These are phyloP conservation scores for Murraya paniculata DNA, from an alignment of 345 rosid genomes.

Conservation along the genomic window DNA sequence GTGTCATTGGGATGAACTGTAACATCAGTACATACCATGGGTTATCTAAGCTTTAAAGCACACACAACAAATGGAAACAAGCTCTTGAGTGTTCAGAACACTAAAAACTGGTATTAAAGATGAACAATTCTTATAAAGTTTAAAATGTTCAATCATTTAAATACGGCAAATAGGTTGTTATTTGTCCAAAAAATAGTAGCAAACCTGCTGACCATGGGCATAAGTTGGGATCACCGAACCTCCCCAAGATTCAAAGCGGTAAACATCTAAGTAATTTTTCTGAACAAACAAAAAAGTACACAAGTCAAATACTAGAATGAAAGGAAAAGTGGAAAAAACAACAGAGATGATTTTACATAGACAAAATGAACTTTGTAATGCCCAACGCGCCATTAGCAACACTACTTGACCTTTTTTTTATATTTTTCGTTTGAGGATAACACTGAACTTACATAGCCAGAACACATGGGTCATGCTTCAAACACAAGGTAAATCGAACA, in stretches of 20 bases:
- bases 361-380: constrained; percentile 1
- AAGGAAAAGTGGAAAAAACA: neutral
- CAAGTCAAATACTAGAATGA: constrained; percentile 17
- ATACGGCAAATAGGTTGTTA: constrained; percentile 53
- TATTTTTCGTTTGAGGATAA: too few species aligned
- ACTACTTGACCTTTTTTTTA: neutral
- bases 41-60: constrained; percentile 17
- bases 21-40: constrained; percentile 28
- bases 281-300: constrained; percentile 33
- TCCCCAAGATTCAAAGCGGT: constrained; percentile 98
- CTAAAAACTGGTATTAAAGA: neutral
- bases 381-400: constrained; percentile 4
- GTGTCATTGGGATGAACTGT: constrained; percentile 76
- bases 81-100: neutral
- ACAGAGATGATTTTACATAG: neutral
- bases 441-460: too few species aligned
- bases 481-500: neutral
- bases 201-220: constrained; percentile 83
- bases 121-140: neutral
- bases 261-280: constrained; percentile 95
- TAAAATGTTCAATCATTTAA: neutral
- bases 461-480: neutral
- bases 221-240: constrained; percentile 88
- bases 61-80: neutral
- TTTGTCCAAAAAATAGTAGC: constrained; percentile 22